Conservation (phyloP, 495 filamentous ascomycete species). For the Penicillium soppii region DNA sequence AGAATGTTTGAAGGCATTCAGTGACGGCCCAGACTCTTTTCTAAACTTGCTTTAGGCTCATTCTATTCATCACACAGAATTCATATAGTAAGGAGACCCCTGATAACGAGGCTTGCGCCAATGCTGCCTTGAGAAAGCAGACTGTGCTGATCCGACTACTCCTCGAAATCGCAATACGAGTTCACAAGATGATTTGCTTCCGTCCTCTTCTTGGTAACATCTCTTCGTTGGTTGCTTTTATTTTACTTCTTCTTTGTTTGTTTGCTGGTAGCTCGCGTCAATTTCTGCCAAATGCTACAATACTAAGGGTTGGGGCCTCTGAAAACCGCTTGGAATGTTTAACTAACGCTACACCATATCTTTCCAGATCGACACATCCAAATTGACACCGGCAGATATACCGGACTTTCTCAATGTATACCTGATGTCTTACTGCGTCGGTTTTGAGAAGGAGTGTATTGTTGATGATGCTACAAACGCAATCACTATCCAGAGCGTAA, state of each 20-base stretch:
- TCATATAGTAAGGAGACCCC: too few species aligned
- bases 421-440: conserved; percentile 12
- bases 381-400: neutral
- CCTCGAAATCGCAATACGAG: too few species aligned
- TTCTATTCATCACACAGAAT: too few species aligned
- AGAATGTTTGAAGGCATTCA: too few species aligned
- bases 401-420: conserved; percentile 13
- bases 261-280: conserved; percentile 11
- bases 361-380: neutral
- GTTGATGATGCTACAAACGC: neutral
- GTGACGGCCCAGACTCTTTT: too few species aligned
- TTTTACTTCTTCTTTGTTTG: conserved; percentile 10
- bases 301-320: conserved; percentile 1
- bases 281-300: conserved; percentile 5
- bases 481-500: neutral
- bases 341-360: neutral
- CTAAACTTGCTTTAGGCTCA: too few species aligned
- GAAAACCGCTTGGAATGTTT: neutral
- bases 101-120: too few species aligned
- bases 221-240: conserved; percentile 4
- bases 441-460: conserved; percentile 1
- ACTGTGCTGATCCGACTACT: too few species aligned
- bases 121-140: too few species aligned
- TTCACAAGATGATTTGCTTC: neutral
- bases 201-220: neutral